Conservation (phyloP, 768 basidiomycete species). For the Boletus sensibilis region DNA sequence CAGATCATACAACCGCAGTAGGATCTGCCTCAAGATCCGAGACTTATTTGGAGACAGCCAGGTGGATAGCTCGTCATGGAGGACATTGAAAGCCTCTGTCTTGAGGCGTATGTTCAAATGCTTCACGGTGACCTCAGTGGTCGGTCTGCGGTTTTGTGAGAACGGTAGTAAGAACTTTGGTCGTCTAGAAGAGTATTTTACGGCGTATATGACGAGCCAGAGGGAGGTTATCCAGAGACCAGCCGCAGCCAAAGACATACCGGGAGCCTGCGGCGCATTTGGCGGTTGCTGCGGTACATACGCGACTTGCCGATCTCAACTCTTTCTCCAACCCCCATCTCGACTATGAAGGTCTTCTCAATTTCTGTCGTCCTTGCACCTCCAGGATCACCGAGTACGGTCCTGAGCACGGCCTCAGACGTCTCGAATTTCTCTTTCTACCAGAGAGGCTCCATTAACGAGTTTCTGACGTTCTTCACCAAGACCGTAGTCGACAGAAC, state of each 20-base stretch:
- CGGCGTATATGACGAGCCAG: constrained; percentile 28
- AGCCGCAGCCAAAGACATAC: constrained; percentile 21
- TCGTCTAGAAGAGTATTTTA: constrained; percentile 22
- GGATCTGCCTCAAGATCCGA: constrained; percentile 20
- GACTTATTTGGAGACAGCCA: constrained; percentile 35
- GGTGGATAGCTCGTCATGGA: constrained; percentile 45
- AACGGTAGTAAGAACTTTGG: constrained; percentile 21
- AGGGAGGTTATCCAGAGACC: constrained; percentile 22
- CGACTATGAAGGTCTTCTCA: constrained; percentile 82
- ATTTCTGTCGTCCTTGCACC: constrained; percentile 73
- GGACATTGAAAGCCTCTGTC: constrained; percentile 48
- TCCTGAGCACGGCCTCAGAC: constrained; percentile 71
- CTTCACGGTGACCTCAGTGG: constrained; percentile 25
- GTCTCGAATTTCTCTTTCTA: constrained; percentile 93
- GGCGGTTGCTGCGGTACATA: not conserved
- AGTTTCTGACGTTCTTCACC: constrained; percentile 93
- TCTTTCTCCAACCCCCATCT: constrained; percentile 15
- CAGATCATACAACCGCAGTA: constrained; percentile 47
- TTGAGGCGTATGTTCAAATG: constrained; percentile 38
- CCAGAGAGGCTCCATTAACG: constrained; percentile 80
- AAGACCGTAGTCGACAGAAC: constrained; percentile 92
- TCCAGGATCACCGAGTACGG: constrained; percentile 56
- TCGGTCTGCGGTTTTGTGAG: constrained; percentile 20
- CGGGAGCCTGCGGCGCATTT: constrained; percentile 2
- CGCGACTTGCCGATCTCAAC: not conserved